A percentile compares a stretch with the other conserved stretches of the same genome.
Evolutionary conservation across 192 early-diverging fungal species (phyloP).

Genomic region (Coemansia interrupta): DNA sequence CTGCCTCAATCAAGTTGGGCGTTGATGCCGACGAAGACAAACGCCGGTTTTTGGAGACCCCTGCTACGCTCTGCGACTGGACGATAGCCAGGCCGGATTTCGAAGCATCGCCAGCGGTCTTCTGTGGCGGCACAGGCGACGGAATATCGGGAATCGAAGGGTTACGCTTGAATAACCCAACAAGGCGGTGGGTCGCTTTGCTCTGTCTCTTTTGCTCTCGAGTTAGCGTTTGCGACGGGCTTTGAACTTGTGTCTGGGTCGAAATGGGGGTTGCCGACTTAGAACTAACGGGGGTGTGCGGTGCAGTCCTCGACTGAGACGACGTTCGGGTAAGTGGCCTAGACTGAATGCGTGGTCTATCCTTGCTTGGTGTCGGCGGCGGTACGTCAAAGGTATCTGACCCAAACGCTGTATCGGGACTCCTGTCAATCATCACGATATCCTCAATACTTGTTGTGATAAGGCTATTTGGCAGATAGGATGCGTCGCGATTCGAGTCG

Average conservation of each 20-base stretch:
- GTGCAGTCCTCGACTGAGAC: background rate
- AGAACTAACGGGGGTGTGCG: background rate
- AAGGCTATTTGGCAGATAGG: slow-evolving; percentile 6
- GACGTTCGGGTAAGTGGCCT: background rate
- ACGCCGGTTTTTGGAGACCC: slow-evolving; percentile 34
- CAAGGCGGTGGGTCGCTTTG: slow-evolving; percentile 42
- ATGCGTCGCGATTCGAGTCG: background rate
- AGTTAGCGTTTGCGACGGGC: slow-evolving; percentile 20
- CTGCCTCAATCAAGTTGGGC: slow-evolving; percentile 44
- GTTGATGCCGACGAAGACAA: slow-evolving; percentile 49
- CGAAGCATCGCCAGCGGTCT: slow-evolving; percentile 14
- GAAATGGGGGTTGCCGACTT: background rate
- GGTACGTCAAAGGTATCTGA: slow-evolving; percentile 7
- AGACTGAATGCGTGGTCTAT: slow-evolving; percentile 15
- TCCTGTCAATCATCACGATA: slow-evolving; percentile 8
- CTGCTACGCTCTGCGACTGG: slow-evolving; percentile 10
- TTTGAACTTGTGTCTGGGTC: background rate
- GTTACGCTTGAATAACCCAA: slow-evolving; percentile 47
- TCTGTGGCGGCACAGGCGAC: slow-evolving; percentile 20
- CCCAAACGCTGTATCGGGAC: background rate
- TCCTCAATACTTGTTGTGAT: slow-evolving; percentile 24
- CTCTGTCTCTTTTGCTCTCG: slow-evolving; percentile 49
- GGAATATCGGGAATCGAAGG: slow-evolving; percentile 48
- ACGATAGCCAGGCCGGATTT: slow-evolving; percentile 2
- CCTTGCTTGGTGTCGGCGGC: slow-evolving; percentile 37